Evolutionary conservation across 1,284 basidiomycete genomes (phyloP).

Genomic region (Ceratobasidium papillatum): DNA sequence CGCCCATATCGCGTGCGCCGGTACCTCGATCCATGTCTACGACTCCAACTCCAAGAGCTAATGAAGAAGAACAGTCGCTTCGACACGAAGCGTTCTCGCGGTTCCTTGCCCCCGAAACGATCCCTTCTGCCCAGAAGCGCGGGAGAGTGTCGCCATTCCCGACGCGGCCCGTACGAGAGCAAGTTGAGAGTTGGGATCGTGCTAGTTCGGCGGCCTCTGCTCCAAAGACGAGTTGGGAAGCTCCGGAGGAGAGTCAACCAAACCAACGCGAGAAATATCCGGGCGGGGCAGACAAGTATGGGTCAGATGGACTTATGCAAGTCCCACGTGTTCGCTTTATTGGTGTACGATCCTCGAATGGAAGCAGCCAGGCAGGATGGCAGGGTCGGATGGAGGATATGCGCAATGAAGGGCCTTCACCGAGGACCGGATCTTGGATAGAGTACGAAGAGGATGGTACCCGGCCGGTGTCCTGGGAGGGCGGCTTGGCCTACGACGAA

Average conservation of each 20-base stretch:
- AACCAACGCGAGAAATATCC: conserved; percentile 33
- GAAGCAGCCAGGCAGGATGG: conserved; percentile 34
- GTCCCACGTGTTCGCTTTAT: conserved; percentile 29
- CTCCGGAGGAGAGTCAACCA: background rate
- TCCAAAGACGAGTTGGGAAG: background rate
- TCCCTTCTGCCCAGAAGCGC: conserved; percentile 22
- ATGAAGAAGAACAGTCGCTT: conserved; percentile 8
- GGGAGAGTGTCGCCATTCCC: conserved; percentile 33
- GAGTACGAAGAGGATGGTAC: conserved; percentile 9
- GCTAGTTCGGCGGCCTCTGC: background rate
- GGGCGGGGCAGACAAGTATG: conserved; percentile 14
- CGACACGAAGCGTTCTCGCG: conserved; percentile 15
- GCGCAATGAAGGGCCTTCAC: background rate
- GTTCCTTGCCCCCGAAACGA: conserved; percentile 27
- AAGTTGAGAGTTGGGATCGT: background rate
- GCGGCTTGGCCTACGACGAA: conserved; percentile 9
- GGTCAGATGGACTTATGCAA: conserved; percentile 8
- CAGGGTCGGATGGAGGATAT: conserved; percentile 36
- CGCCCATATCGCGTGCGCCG: background rate
- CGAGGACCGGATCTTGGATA: background rate
- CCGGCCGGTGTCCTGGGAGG: conserved; percentile 30
- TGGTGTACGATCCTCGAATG: conserved; percentile 34
- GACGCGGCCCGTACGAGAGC: conserved; percentile 5
- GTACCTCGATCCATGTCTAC: conserved; percentile 26
- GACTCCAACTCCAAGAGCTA: conserved; percentile 24